Percentiles rank a stretch among this genome's conserved stretches.
phyloP scores from a whole-genome alignment of 1,284 basidiomycete species.

The Rhodotorula sp. region DNA sequence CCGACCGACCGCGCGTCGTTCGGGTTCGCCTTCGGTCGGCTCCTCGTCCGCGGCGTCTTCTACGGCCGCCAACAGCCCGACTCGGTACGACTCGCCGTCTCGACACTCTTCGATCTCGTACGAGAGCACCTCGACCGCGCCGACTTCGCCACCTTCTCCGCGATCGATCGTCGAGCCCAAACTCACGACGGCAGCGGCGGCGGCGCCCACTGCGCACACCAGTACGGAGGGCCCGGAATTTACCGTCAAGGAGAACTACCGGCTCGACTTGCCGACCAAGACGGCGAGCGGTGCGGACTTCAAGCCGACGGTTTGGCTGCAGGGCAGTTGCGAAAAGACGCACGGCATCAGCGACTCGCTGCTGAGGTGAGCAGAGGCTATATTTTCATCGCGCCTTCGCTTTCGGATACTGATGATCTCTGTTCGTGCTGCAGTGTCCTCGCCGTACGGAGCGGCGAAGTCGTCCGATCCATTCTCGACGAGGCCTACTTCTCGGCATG shows the following conservation, averaged over 20 bases:
- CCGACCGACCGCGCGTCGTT: not conserved
- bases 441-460: constrained; percentile 38
- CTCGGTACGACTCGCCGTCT: constrained; percentile 5
- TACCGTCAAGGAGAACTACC: constrained; percentile 36
- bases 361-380: constrained; percentile 50
- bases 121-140: not conserved
- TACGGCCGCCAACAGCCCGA: not conserved
- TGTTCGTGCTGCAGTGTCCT: constrained; percentile 26
- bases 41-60: not conserved
- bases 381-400: not conserved
- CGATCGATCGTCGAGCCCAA: not conserved
- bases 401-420: not conserved
- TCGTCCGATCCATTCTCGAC: constrained; percentile 21
- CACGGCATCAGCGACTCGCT: constrained; percentile 62
- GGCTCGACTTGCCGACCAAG: constrained; percentile 53
- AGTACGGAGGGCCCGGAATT: not conserved
- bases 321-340: constrained; percentile 60
- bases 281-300: constrained; percentile 43
- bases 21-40: not conserved
- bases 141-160: constrained; percentile 10
- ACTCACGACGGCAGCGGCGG: no score
- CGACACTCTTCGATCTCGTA: not conserved
- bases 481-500: constrained; percentile 30
- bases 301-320: constrained; percentile 57
- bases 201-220: no score